These are phyloP conservation scores for Scalesia atractyloides DNA, from an alignment of 129 eudicot species.

Conservation along the genomic window DNA sequence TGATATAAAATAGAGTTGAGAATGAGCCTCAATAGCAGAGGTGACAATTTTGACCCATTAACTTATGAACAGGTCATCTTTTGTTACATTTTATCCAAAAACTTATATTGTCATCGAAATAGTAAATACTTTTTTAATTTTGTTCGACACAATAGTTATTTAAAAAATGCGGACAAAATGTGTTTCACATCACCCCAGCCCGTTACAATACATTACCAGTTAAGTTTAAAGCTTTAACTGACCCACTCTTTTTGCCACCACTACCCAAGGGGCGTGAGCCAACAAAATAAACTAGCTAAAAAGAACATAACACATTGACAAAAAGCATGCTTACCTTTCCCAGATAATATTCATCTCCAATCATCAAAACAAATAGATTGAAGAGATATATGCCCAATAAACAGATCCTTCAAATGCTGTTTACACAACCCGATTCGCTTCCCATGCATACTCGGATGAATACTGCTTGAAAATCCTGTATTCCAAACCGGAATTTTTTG, in stretches of 20 bases:
- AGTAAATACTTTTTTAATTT: neutral
- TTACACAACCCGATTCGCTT: slow-evolving; percentile 80
- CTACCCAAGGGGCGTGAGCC: neutral
- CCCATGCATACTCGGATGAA: slow-evolving; percentile 78
- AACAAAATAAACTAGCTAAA: neutral
- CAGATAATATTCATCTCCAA: slow-evolving; percentile 45
- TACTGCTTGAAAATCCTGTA: slow-evolving; percentile 71
- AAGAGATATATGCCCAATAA: slow-evolving; percentile 75
- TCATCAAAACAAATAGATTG: slow-evolving; percentile 78
- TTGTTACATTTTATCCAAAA: neutral
- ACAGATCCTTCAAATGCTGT: slow-evolving; percentile 76
- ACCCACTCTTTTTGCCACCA: neutral
- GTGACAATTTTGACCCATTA: too few relatives aligned
- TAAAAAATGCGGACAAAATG: neutral
- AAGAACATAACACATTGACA: neutral
- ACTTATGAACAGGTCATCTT: too few relatives aligned
- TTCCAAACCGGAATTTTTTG: slow-evolving; percentile 85
- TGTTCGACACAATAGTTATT: neutral
- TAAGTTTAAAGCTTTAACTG: neutral
- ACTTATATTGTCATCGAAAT: neutral
- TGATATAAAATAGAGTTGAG: too few relatives aligned
- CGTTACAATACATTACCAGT: neutral
- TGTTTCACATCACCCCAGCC: neutral
- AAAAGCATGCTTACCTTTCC: neutral
- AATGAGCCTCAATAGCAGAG: too few relatives aligned